Conservation (phyloP, 257 asterid species). For the Apocynum venetum region DNA sequence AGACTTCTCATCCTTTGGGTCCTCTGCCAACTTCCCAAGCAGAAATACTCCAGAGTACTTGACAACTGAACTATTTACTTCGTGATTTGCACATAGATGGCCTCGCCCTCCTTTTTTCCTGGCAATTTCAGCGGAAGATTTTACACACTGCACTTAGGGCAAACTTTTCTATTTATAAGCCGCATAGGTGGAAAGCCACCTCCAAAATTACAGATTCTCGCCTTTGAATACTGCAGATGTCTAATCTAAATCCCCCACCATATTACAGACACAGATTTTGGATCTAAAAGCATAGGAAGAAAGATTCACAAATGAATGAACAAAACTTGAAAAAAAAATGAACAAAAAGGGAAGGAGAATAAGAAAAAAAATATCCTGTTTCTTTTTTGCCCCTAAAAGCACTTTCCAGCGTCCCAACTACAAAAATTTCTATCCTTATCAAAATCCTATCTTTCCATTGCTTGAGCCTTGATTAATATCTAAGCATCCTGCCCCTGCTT, state of each 20-base stretch:
- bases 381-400: conserved; percentile 38
- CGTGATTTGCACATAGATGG: too few relatives aligned
- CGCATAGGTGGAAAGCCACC: conserved; percentile 46
- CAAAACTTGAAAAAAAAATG: conserved; percentile 25
- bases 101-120: background rate
- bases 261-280: conserved; percentile 25
- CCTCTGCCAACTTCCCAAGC: background rate
- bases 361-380: conserved; percentile 20
- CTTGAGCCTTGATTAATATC: conserved; percentile 23
- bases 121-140: background rate
- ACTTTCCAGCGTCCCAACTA: conserved; percentile 54
- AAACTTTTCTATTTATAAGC: conserved; percentile 22
- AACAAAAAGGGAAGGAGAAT: background rate
- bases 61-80: background rate
- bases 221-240: conserved; percentile 36
- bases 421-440: conserved; percentile 47
- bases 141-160: background rate
- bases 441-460: conserved; percentile 5
- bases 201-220: conserved; percentile 47
- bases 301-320: conserved; percentile 51
- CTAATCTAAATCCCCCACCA: conserved; percentile 33
- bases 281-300: conserved; percentile 22
- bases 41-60: background rate
- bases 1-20: background rate
- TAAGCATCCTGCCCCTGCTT: conserved; percentile 5